These are phyloP conservation scores for Penicillium griseofulvum DNA, from an alignment of 2,329 filamentous ascomycete species.

Conservation along the genomic window DNA sequence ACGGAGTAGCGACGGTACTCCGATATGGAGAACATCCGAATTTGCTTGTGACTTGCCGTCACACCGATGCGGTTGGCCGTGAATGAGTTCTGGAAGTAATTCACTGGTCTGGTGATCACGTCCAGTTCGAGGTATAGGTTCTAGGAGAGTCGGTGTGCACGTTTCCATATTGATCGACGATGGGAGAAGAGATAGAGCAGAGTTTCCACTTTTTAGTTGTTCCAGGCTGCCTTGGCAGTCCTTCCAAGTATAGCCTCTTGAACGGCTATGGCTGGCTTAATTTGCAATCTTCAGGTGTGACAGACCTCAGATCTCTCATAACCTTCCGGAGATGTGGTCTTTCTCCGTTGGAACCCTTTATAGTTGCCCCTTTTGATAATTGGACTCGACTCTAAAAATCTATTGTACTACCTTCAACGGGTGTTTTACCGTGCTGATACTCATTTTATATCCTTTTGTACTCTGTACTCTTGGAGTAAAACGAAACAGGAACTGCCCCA, in stretches of 20 bases:
- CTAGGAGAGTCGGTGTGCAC: conserved; percentile 2
- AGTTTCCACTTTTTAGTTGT: not conserved
- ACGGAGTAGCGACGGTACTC: no score
- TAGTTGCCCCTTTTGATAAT: not conserved
- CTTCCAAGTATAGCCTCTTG: not conserved
- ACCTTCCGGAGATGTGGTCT: not conserved
- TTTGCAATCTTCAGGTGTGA: conserved; percentile 4
- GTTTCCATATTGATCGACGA: conserved; percentile 1
- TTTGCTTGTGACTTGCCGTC: not conserved
- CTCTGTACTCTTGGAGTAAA: not conserved
- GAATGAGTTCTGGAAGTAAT: conserved; percentile 9
- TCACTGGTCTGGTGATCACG: conserved; percentile 4
- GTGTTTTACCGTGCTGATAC: not conserved
- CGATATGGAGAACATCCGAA: no score
- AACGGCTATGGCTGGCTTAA: conserved; percentile 6
- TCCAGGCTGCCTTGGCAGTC: not conserved
- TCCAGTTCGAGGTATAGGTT: not conserved
- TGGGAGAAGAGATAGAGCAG: not conserved
- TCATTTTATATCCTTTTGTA: not conserved
- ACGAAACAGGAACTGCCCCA: conserved; percentile 3
- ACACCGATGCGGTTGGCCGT: conserved; percentile 1
- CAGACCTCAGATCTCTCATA: not conserved
- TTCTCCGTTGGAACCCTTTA: not conserved
- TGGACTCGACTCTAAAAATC: not conserved
- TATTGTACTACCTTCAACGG: not conserved